Conservation (phyloP, 2,329 filamentous ascomycete species). For the Trichophyton rubrum region DNA sequence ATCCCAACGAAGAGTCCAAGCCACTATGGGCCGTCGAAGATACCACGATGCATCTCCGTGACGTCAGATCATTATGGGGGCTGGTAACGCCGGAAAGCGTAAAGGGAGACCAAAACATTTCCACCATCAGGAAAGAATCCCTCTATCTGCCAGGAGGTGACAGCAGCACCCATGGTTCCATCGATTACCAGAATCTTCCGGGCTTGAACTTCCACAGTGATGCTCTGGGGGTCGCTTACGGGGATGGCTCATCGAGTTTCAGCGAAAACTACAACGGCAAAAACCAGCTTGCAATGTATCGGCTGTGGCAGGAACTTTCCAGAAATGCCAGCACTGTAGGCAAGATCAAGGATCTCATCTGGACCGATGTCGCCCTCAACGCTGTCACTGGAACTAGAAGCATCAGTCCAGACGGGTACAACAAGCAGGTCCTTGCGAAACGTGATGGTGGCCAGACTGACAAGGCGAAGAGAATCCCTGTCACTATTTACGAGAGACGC, state of each 20-base stretch:
- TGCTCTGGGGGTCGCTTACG: not conserved
- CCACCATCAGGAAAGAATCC: not conserved
- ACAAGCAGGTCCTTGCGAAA: too few relatives aligned
- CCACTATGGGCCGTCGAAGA: not conserved
- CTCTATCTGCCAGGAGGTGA: too few relatives aligned
- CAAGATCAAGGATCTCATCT: conserved; percentile 33
- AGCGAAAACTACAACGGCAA: conserved; percentile 22
- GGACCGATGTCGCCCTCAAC: conserved; percentile 35
- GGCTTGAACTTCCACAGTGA: not conserved
- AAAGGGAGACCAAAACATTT: not conserved
- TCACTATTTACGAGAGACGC: too few relatives aligned
- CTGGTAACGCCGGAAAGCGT: not conserved
- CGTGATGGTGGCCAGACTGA: too few relatives aligned
- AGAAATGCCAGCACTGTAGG: conserved; percentile 16
- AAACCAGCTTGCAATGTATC: conserved; percentile 14
- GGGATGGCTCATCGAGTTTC: not conserved
- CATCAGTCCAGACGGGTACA: too few relatives aligned
- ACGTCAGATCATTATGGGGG: not conserved
- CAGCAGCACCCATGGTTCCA: too few relatives aligned
- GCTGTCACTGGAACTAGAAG: conserved; percentile 29
- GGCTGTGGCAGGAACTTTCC: conserved; percentile 30
- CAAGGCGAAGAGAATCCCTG: too few relatives aligned
- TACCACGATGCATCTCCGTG: not conserved
- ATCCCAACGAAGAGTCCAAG: not conserved
- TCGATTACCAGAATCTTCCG: too few relatives aligned